Evolutionary conservation across 257 asterid species (phyloP).

Genomic region (Solanum paucissectum): DNA sequence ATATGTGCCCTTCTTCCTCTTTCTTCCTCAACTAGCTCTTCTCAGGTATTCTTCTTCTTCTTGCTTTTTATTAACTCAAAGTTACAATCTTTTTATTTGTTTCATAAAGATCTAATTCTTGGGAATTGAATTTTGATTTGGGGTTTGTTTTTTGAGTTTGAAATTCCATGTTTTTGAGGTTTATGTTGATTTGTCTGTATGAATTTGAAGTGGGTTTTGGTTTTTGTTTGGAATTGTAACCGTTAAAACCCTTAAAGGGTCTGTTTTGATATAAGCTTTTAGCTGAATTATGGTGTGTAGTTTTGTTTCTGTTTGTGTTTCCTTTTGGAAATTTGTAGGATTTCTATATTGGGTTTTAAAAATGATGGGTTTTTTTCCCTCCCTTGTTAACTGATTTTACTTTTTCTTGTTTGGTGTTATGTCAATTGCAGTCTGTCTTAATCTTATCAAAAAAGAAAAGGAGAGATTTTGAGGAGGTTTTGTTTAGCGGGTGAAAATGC

Average conservation of each 20-base stretch:
- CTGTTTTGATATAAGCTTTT: background rate
- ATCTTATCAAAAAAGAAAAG: background rate
- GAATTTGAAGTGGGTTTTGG: background rate
- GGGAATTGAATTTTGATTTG: background rate
- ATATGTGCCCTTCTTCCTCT: background rate
- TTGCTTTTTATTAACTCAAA: background rate
- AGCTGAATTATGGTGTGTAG: background rate
- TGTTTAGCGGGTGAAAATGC: conserved; percentile 34
- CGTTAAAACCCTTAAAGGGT: background rate
- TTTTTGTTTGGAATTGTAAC: background rate
- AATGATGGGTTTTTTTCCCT: background rate
- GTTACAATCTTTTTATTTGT: background rate
- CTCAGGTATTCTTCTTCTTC: background rate
- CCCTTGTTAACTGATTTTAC: background rate
- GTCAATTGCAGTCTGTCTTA: background rate
- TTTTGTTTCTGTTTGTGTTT: background rate
- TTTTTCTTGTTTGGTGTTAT: background rate
- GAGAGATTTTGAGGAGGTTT: conserved; percentile 8
- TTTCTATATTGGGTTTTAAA: background rate
- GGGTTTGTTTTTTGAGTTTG: background rate
- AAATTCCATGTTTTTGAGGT: background rate
- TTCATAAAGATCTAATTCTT: background rate
- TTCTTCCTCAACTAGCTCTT: background rate
- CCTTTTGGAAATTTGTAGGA: background rate
- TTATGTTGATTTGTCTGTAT: background rate